Evolutionary conservation across 179 eudicot genomes (phyloP), one percentile per base, ranked within the genome.

Genomic region (Carnegiea gigantea): DNA sequence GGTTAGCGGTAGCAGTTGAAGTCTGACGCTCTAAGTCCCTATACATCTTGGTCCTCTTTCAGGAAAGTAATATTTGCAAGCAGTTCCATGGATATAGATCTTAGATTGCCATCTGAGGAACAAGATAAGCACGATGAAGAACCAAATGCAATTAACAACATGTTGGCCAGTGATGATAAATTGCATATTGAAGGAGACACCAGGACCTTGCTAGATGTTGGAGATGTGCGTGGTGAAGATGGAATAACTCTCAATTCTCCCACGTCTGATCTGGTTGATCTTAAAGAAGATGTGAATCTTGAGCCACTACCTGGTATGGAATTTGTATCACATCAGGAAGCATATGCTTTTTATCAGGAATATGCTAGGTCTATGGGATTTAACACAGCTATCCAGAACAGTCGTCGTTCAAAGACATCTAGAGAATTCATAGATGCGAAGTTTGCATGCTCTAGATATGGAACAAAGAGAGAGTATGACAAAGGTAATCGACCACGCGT

Each of bases 381-480:
- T 84, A 92, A 89, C 85, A 92, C 97, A 28, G 95, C 99, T 20
- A 96, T 94, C 78, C 95, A 92, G 80, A 94, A 94, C 70, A 96
- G 98, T 86, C 95, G 99, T 15, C 94, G 96, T 36, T 96, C 99
- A 77, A 96, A 94, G 88, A 96, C 94, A 53, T 90, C 97, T 65
- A 91, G 94, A 71, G 98, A 94, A 83, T 94, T 96, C 82, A 96
- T 96, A 70, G 99, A 94, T 77, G 99, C 97, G 28, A 94, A 94
- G 81, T 96, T 92, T 89, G 99, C 98, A 73, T 96, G 99, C 86
- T 96, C 99, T 53, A 92, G 94, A 80, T 96, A 96, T 86, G 99
- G 99, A n/a, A 91, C 94, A 51, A 96, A 93, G 84, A 90, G 96
- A 14, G 98, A 93, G 77, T 91, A 93, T 81, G 98, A 92, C 68